Conservation (phyloP, 371 early-diverging fungal genomes). For the Parasitella parasitica region DNA sequence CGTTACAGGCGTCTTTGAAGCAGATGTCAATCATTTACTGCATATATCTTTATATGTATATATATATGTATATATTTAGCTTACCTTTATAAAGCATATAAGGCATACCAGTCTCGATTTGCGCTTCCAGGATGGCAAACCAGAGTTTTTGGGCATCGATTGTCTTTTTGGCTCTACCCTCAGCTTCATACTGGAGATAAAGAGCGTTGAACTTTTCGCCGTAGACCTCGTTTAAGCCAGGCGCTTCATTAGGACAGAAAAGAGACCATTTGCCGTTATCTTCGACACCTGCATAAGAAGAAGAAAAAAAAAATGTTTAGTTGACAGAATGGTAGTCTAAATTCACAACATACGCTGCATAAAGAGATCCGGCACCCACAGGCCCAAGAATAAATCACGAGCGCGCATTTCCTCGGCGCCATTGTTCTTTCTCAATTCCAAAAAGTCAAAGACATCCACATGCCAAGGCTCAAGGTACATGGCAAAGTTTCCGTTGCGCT, state of each 20-base stretch:
- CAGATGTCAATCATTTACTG: background rate
- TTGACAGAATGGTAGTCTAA: no score
- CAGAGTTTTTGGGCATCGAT: conserved; percentile 98
- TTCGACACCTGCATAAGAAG: conserved; percentile 81
- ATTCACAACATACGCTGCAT: conserved; percentile 86
- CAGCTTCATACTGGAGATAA: conserved; percentile 89
- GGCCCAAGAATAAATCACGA: conserved; percentile 96
- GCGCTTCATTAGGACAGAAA: conserved; percentile 97
- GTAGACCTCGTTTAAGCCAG: conserved; percentile 91
- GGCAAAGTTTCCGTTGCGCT: conserved; percentile 99
- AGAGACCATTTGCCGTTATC: conserved; percentile 94
- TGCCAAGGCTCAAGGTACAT: conserved; percentile 99
- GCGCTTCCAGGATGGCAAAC: conserved; percentile 97
- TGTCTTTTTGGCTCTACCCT: conserved; percentile 83
- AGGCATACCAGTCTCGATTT: conserved; percentile 99
- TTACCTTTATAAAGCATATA: conserved; percentile 99
- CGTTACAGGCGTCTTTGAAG: conserved; percentile 84
- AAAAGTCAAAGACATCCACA: conserved; percentile 96
- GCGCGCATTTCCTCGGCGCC: conserved; percentile 98
- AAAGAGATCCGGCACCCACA: conserved; percentile 99
- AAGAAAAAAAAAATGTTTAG: no score
- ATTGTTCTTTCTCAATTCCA: conserved; percentile 98
- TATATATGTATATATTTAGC: background rate
- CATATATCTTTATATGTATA: no score
- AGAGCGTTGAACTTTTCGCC: conserved; percentile 95